Evolutionary conservation across 768 basidiomycete species (phyloP).

Genomic region (Jaapia argillacea): DNA sequence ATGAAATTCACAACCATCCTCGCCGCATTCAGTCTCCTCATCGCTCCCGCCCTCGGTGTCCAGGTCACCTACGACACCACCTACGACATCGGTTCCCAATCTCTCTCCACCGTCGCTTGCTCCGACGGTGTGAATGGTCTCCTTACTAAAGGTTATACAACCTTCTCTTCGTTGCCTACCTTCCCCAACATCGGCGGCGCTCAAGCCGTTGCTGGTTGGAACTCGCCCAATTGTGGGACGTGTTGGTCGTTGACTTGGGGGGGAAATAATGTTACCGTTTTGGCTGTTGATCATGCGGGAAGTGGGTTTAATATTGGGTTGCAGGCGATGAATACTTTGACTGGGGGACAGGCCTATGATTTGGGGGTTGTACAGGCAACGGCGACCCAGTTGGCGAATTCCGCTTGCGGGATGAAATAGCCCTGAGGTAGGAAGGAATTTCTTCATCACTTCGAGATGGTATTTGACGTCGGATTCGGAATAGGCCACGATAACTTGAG

Average conservation of each 20-base stretch:
- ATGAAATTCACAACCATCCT: slow-evolving; percentile 11
- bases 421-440: too few relatives aligned
- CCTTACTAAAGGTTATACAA: slow-evolving; percentile 26
- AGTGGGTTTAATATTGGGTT: slow-evolving; percentile 27
- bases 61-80: slow-evolving; percentile 26
- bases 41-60: slow-evolving; percentile 13
- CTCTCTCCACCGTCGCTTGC: slow-evolving; percentile 10
- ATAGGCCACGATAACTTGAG: too few relatives aligned
- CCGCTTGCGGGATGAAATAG: slow-evolving; percentile 15
- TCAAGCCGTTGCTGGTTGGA: slow-evolving; percentile 37
- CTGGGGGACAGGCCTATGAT: slow-evolving; percentile 12
- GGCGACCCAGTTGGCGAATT: slow-evolving; percentile 15
- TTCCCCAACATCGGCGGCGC: slow-evolving; percentile 56
- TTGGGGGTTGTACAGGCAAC: slow-evolving; percentile 17
- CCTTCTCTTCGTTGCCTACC: slow-evolving; percentile 39
- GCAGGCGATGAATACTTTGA: slow-evolving; percentile 20
- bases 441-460: too few relatives aligned
- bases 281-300: slow-evolving; percentile 40
- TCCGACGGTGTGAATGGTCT: slow-evolving; percentile 14
- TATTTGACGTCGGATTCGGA: too few relatives aligned
- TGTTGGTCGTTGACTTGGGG: slow-evolving; percentile 52
- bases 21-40: slow-evolving; percentile 10
- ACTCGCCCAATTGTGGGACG: slow-evolving; percentile 43
- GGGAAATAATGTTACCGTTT: slow-evolving; percentile 31
- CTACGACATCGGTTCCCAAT: slow-evolving; percentile 19